A percentile compares a stretch with the other conserved stretches of the same genome.
These are phyloP conservation scores for Takashimella koratensis DNA, from an alignment of 1,284 basidiomycete genomes.

Conservation along the genomic window DNA sequence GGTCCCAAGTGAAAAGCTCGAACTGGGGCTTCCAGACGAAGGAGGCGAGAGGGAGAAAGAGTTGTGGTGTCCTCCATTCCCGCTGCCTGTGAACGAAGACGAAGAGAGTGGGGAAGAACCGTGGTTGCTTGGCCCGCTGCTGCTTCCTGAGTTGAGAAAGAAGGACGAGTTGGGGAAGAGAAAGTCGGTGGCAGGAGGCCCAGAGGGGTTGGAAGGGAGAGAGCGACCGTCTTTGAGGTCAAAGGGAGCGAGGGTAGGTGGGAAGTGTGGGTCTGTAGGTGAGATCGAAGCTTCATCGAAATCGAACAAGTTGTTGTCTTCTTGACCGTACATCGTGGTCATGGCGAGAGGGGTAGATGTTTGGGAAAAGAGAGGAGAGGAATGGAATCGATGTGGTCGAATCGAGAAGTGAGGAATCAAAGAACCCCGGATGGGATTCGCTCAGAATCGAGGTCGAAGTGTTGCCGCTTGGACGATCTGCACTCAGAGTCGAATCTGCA, in stretches of 20 bases:
- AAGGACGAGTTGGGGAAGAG: conserved; percentile 12
- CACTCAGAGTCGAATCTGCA: too few species aligned
- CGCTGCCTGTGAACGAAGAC: neutral
- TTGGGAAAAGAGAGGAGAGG: neutral
- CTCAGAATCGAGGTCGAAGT: too few species aligned
- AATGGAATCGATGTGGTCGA: neutral
- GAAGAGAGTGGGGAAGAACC: neutral
- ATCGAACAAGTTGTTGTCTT: conserved; percentile 19
- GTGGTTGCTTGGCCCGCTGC: neutral
- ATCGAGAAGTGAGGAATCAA: neutral
- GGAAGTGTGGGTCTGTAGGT: conserved; percentile 24
- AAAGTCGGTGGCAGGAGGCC: conserved; percentile 3
- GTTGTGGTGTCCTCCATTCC: conserved; percentile 3
- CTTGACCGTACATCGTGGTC: conserved; percentile 15
- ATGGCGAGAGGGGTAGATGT: conserved; percentile 1
- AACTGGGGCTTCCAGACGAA: conserved; percentile 30
- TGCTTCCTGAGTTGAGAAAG: conserved; percentile 1
- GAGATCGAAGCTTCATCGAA: conserved; percentile 23
- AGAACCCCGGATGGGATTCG: too few species aligned
- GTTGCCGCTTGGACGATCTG: too few species aligned
- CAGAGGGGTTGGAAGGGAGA: neutral
- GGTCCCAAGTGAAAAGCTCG: conserved; percentile 28
- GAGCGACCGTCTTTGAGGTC: conserved; percentile 6
- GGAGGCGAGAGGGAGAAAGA: conserved; percentile 30
- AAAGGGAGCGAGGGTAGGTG: conserved; percentile 22